Base-by-base conservation (phyloP, 2,329 filamentous ascomycete species). In the Lasiodiplodia sp. region DNA sequence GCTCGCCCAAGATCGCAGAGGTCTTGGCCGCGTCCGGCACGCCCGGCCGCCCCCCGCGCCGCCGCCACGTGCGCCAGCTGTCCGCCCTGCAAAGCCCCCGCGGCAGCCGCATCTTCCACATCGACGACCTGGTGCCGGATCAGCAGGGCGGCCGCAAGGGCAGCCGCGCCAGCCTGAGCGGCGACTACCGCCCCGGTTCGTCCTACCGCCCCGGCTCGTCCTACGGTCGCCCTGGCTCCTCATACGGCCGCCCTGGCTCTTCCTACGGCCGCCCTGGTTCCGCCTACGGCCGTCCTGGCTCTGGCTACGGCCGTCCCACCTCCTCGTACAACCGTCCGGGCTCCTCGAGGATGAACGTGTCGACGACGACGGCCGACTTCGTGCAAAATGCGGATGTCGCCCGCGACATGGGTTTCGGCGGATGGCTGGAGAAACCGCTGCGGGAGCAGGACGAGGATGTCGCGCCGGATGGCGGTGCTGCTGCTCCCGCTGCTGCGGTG, bases 61-160 rank as follows among this genome's bases (percentile, higher is more conserved):
- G 51, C 40, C 38, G 65, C 65, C 65, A 67, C 53, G 47, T 38
- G 11, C 53, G 65, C 38, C 37, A 34, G 38, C 40, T 58, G 40
- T 31, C 21, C 7, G 65, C 65, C 8, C 28, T 58, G 10, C 40
- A 38, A 14, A 38, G 25, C 53, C 65, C 65, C 7, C 52, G 53
- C n/a, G 55, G 53, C 40, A 58, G 53, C 53, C 47, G 60, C 31
- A 47, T 64, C 25, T 52, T 21, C 25, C 60, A 64, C 47, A 64
- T 64, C 60, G 60, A 64, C 47, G 60, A 64, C 31, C 28, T 64
- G 5, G 40, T 64, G 4, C 60, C 60, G 8, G 44, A 47, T 2
- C 14, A 21, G 18, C 44, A 47, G 10, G 18, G 7, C 31, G 28
- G 18, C 57, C 40, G 38, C 38, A 12, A 47, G 11, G 7, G 55